phyloP scores from a whole-genome alignment of 2,329 filamentous ascomycete genomes.

The Bipolaris victoriae region DNA sequence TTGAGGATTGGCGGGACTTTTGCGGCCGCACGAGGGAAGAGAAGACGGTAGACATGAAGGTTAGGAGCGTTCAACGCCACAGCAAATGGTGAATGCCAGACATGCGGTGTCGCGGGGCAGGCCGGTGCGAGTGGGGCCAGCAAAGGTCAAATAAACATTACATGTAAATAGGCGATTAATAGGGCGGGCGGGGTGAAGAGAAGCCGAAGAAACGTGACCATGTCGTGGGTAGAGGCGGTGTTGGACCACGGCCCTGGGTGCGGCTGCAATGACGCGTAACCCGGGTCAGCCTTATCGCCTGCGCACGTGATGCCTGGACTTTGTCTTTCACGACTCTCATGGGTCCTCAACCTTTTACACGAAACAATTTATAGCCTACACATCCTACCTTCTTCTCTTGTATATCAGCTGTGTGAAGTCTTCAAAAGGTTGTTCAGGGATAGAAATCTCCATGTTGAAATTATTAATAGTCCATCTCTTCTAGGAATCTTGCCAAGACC shows the following conservation, averaged over 20 bases:
- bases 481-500: too few relatives aligned
- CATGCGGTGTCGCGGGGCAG: constrained; percentile 9
- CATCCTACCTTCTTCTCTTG: too few relatives aligned
- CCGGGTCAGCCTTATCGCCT: constrained; percentile 17
- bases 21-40: constrained; percentile 43
- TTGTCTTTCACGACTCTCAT: neutral
- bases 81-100: constrained; percentile 2
- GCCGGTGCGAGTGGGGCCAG: neutral
- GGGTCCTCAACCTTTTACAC: too few relatives aligned
- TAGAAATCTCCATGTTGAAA: too few relatives aligned
- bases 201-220: constrained; percentile 1
- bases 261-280: constrained; percentile 23
- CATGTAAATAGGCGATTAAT: constrained; percentile 2
- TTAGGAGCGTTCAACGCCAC: constrained; percentile 15
- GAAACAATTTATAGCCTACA: neutral
- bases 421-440: too few relatives aligned
- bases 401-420: too few relatives aligned
- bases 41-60: constrained; percentile 45
- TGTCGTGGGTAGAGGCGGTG: constrained; percentile 1
- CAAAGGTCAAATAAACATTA: constrained; percentile 23
- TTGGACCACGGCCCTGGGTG: constrained; percentile 7
- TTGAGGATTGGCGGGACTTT: constrained; percentile 25
- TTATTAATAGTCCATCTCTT: too few relatives aligned
- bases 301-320: constrained; percentile 15
- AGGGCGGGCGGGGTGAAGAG: constrained; percentile 3